Conservation (phyloP, 768 basidiomycete species). For the Rhodosporidiobolus sp. region DNA sequence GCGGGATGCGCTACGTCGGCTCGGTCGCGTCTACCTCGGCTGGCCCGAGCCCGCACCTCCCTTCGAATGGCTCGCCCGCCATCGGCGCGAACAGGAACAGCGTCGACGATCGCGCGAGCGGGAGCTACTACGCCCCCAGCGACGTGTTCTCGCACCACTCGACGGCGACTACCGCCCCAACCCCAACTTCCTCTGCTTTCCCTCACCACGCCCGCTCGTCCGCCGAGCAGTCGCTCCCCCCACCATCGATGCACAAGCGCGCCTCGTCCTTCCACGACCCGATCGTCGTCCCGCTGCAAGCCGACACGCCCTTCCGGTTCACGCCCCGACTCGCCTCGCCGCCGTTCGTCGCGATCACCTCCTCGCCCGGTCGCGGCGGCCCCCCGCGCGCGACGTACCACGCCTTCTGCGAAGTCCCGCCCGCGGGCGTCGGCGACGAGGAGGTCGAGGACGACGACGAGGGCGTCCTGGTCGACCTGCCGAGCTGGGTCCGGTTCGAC, state of each 20-base stretch:
- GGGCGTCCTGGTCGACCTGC: constrained; percentile 18
- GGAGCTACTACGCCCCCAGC: neutral
- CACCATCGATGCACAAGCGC: constrained; percentile 10
- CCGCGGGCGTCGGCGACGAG: constrained; percentile 11
- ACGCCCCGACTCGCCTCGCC: constrained; percentile 35
- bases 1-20: constrained; percentile 30
- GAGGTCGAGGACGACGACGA: constrained; percentile 7
- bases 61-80: neutral
- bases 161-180: constrained; percentile 18
- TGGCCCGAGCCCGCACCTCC: constrained; percentile 14
- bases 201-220: neutral
- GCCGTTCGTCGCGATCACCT: constrained; percentile 33
- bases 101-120: neutral
- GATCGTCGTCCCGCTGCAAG: constrained; percentile 19
- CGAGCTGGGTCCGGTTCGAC: constrained; percentile 40
- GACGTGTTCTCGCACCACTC: constrained; percentile 16
- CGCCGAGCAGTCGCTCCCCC: neutral
- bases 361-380: constrained; percentile 35
- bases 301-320: constrained; percentile 40
- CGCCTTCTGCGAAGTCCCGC: constrained; percentile 20
- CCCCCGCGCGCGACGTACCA: constrained; percentile 30
- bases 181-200: constrained; percentile 5
- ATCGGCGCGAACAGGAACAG: neutral
- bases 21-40: constrained; percentile 12
- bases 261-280: constrained; percentile 23